These are phyloP conservation scores for Pichia sp. DNA, from an alignment of 1,139 yeast genomes.

Conservation along the genomic window DNA sequence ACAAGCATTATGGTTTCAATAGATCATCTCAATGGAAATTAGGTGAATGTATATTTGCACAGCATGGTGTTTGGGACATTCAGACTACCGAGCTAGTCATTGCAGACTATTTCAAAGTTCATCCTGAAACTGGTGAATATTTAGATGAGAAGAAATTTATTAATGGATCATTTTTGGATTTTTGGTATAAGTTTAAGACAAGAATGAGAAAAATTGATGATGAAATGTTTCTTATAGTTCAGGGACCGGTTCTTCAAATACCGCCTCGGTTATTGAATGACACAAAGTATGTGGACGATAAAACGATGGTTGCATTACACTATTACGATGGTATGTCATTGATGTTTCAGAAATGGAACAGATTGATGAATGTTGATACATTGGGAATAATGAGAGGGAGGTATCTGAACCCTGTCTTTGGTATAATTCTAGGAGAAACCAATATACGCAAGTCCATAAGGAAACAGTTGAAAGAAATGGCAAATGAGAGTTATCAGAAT, in stretches of 20 bases:
- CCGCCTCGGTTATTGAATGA: constrained; percentile 66
- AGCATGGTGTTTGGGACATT: constrained; percentile 68
- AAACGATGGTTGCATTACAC: constrained; percentile 76
- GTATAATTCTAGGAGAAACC: constrained; percentile 71
- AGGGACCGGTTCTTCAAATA: constrained; percentile 74
- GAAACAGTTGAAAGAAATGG: constrained; percentile 59
- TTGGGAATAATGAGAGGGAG: constrained; percentile 80
- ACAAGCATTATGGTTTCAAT: constrained; percentile 60
- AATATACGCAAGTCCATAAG: constrained; percentile 68
- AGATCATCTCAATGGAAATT: constrained; percentile 59
- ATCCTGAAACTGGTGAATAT: constrained; percentile 32
- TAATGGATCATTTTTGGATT: constrained; percentile 54
- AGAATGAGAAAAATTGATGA: constrained; percentile 42
- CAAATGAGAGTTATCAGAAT: constrained; percentile 48
- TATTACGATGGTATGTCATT: constrained; percentile 91
- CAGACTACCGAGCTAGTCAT: constrained; percentile 32
- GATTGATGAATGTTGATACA: constrained; percentile 75
- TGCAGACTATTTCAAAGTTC: constrained; percentile 43
- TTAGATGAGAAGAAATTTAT: constrained; percentile 55
- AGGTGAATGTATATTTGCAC: constrained; percentile 75
- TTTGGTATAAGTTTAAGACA: constrained; percentile 43
- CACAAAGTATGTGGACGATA: constrained; percentile 45
- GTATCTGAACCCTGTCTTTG: constrained; percentile 69
- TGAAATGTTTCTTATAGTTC: constrained; percentile 55
- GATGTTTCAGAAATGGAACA: constrained; percentile 69